Evolutionary conservation across 306 rosid species (phyloP), one percentile per base, ranked within the genome.

Genomic region (Rosa multiflora): DNA sequence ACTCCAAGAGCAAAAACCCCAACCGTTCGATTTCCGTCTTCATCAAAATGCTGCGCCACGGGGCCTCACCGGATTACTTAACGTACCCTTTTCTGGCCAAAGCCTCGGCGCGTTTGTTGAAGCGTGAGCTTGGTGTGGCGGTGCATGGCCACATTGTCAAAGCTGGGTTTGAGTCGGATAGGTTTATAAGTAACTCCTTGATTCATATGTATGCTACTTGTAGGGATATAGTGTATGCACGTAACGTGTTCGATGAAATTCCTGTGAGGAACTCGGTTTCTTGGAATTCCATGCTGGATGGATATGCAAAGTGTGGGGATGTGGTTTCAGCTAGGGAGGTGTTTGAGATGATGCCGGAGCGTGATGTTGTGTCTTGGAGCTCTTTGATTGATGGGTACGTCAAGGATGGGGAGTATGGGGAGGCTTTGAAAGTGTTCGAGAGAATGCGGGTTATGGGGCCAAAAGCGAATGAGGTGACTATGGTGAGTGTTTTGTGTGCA

Each of bases 271-370:
- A 88, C 82, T 77, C 78, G 82, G 94, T 93, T 78, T 88, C 96
- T 5, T 88, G 97, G 97, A 92, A 92, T 73, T 83, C 91, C 66
- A 90, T 92, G 90, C 69, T 90, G 80, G 91, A 91, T 79, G 97
- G 97, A 32, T 91, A 88, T 89, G 91, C 89, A 0, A 93, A 93
- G 82, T 91, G 93, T 82, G 88, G 87, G 77, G 85, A 87, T 23
- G 72, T 93, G 83, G 76, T 40, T 79, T 53, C 74, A 32, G 97
- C 96, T 6, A 72, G 77, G 73, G 77, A 87, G 48, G 80, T 91
- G 82, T 93, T 93, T 82, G 89, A 88, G 11, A 67, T 81, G 52
- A 93, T 93, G 93, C 83, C 80, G 4, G 89, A 87, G 76, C 76
- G 79, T 81, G 91, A 91, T 75, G 94, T 93, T 39, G 87, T 91